Conservation (phyloP, 2,329 filamentous ascomycete species). For the Colletotrichum filicis region DNA sequence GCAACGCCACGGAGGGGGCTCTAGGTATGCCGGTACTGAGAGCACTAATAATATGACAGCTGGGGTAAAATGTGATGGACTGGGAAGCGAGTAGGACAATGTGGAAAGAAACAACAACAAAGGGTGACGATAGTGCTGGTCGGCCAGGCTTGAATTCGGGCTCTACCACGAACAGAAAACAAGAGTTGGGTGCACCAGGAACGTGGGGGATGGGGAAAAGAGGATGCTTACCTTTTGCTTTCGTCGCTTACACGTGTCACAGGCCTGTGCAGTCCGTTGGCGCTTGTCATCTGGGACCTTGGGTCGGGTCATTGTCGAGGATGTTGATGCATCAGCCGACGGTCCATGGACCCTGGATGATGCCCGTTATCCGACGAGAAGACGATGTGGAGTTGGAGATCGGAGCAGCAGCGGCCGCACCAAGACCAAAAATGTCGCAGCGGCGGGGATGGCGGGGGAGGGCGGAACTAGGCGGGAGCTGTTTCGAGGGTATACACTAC, state of each 20-base stretch:
- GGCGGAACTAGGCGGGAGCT: constrained; percentile 16
- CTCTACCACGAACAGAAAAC: background rate
- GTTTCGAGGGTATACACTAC: constrained; percentile 19
- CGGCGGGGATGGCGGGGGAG: constrained; percentile 29
- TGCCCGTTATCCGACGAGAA: constrained; percentile 35
- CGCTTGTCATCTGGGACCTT: constrained; percentile 69
- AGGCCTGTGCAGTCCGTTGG: constrained; percentile 72
- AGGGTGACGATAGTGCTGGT: background rate
- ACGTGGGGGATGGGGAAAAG: background rate
- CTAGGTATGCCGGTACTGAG: background rate
- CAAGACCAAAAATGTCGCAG: background rate
- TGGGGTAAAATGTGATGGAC: background rate
- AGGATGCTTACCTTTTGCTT: constrained; percentile 71
- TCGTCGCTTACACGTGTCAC: constrained; percentile 72
- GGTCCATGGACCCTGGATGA: constrained; percentile 24
- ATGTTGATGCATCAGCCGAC: constrained; percentile 36
- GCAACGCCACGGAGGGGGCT: background rate
- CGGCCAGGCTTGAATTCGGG: background rate
- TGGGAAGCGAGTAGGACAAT: background rate
- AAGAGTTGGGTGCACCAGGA: background rate
- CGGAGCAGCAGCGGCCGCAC: constrained; percentile 15
- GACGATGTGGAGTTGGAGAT: constrained; percentile 24
- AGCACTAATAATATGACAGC: background rate
- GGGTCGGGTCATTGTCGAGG: constrained; percentile 59
- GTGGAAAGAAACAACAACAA: background rate